These are phyloP conservation scores for Candida ficus DNA, from an alignment of 805 yeast species.

Conservation along the genomic window DNA sequence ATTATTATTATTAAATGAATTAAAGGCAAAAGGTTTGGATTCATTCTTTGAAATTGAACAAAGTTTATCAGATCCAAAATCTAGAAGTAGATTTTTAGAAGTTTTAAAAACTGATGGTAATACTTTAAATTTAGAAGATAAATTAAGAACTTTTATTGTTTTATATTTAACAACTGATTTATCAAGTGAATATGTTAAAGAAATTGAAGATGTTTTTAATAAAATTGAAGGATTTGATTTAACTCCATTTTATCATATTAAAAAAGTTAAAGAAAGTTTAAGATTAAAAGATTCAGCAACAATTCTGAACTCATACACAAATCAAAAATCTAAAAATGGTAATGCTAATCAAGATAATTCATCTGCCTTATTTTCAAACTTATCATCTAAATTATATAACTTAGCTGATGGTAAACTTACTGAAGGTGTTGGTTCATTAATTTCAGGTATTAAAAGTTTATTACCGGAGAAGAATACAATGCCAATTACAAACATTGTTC, in stretches of 20 bases:
- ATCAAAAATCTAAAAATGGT: constrained; percentile 20
- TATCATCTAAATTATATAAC: constrained; percentile 74
- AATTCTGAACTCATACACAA: constrained; percentile 29
- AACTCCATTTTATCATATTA: constrained; percentile 57
- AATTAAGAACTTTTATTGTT: constrained; percentile 85
- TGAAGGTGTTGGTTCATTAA: constrained; percentile 85
- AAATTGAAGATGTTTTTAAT: constrained; percentile 59
- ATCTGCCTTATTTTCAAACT: constrained; percentile 62
- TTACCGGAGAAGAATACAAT: constrained; percentile 84
- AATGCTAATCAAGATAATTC: constrained; percentile 26
- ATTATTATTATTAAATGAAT: constrained; percentile 73
- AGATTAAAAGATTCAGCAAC: constrained; percentile 43
- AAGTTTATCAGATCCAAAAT: constrained; percentile 51
- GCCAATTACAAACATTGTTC: constrained; percentile 87
- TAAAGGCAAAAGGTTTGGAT: constrained; percentile 84
- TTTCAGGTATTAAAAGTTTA: constrained; percentile 80
- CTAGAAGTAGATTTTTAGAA: constrained; percentile 55
- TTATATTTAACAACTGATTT: constrained; percentile 52
- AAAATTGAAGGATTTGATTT: constrained; percentile 54
- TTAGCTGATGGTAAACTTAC: constrained; percentile 77
- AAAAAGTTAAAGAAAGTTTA: constrained; percentile 74
- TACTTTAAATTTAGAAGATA: constrained; percentile 68
- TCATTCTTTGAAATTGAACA: constrained; percentile 94
- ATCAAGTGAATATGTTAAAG: constrained; percentile 44
- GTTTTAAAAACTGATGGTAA: constrained; percentile 45